Evolutionary conservation across 1,284 basidiomycete genomes (phyloP), one percentile per base, ranked within the genome.

Genomic region (Trametes versicolor): DNA sequence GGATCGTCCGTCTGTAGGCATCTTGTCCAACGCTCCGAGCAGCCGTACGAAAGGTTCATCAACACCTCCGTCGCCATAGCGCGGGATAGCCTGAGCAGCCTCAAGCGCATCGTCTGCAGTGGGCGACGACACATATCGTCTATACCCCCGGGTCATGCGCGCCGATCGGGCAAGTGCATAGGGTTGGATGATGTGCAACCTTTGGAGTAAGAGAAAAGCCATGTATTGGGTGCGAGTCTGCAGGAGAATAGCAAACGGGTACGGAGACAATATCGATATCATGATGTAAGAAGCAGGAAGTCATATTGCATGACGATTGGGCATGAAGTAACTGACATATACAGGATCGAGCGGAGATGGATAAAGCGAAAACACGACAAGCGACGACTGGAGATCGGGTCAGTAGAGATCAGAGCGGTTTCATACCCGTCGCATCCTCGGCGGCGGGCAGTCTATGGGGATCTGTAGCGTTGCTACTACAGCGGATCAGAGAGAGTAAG

Each of bases 21-120:
- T 3, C 58, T 69, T 7, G 62, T 56, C 4, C 47, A 59, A 10
- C 49, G 59, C 19, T 41, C 49, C 6, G 64, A 69, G 25, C 57
- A 58, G 21, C n/a, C 36, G 0, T 50, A 58, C n/a, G 67, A 68
- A 36, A 47, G 60, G 13, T 43, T 65, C 7, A n/a, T 68, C 1
- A 57, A 68, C 25, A 61, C 63, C n/a, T 58, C 67, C 9, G 67
- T 66, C 15, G 64, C 64, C 7, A 58, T 61, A 6, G 67, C 67
- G 0, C 49, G 62, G 8, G 64, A 58, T 55, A 51, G 63, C 4
- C 25, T 68, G 0, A 56, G 54, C 25, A 62, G 51, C 5, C 49
- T 67, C 7, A 67, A 62, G 36, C 58, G 58, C 19, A 55, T 64
- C 15, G 62, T 67, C 10, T n/a, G n/a, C n/a, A n/a, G n/a, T n/a